These are phyloP conservation scores for Citrus sinensis DNA, from an alignment of 345 rosid genomes.

Conservation along the genomic window DVS_A1.0 CM039166.1:5718001-5718500, in stretches of 20 bases:
- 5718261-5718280: not conserved
- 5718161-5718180: not conserved
- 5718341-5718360: not conserved
- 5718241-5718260: not conserved
- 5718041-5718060: not conserved
- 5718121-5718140: not conserved
- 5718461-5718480: slow-evolving; percentile 64
- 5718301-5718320: not conserved
- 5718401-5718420: not conserved
- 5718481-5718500: slow-evolving; percentile 91
- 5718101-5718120: not conserved
- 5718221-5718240: not conserved
- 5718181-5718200: not conserved
- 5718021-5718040: not conserved
- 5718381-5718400: not conserved
- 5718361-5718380: not conserved
- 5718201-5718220: not conserved
- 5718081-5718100: not conserved
- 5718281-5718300: not conserved
- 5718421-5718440: not conserved
- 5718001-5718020: not conserved
- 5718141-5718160: not conserved
- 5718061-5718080: not conserved
- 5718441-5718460: slow-evolving; percentile 30
- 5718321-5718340: not conserved